Base-by-base conservation (phyloP, 2,329 filamentous ascomycete genomes). In the Colletotrichum lentis region DNA sequence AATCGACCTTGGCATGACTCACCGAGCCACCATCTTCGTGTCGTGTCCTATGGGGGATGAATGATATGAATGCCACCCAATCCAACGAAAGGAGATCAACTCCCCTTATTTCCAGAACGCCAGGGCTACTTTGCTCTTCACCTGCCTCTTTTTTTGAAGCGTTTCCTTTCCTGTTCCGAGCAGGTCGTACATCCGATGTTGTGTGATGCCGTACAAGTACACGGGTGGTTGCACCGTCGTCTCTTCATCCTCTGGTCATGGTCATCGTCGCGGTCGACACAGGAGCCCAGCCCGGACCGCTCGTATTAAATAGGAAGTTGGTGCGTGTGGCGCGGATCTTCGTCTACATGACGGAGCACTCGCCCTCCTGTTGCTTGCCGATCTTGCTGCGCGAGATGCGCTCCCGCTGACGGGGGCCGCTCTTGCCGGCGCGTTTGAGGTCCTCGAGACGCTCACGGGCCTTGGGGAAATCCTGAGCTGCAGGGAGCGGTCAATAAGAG, bases 381-480 rank as follows among this genome's bases (percentile, higher is more conserved):
- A 92, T 88, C 71, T 93, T 92, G 72, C 90, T 95, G 65, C 95
- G 87, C 10, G 91, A 94, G 69, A 97, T 88, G 64, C 90, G 88
- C 74, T 94, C 92, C 62, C 92, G 86, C 62, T 89, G 88, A 76
- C 92, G 93, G 70, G 91, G 88, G 56, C 80, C 84, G 46, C 90
- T 91, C 50, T 88, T 89, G 52, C 70, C 68, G 2, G 90, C 89
- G 70, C 89, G 88, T 80, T 96, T 97, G 62, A 99, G 85, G 73
- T 98, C 96, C 76, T 98, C 95, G 5, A 99, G 86, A 55, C 95
- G 88, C 76, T 97, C 94, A 66, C 95, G 89, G 16, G 96, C 96
- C 79, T 97, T 97, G 52, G 92, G 91, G 76, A 96, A 97, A 75
- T 96, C 93, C 82, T 98, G 95, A 67, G 94, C 95, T 97, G 72